Evolutionary conservation across 345 rosid genomes (phyloP), one percentile per base, ranked within the genome.

Genomic region (Linum trigynum): DNA sequence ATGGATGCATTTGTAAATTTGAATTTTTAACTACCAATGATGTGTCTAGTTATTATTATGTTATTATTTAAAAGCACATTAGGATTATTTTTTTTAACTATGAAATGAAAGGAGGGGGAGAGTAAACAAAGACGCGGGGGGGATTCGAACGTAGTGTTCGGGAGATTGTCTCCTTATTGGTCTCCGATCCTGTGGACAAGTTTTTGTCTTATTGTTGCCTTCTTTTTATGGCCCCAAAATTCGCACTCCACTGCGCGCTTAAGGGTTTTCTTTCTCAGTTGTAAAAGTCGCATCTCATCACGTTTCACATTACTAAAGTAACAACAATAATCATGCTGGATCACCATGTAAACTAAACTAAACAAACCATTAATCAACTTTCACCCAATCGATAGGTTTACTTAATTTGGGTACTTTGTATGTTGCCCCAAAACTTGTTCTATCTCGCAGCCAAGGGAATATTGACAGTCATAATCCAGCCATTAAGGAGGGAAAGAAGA

Each of bases 121-220:
- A 3, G 23, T 55, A 55, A 6, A 55, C 4, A 55, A 55, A 55
- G 12, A 55, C 15, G 15, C 32, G 57, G 15, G 12, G 5, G 15
- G 12, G 15, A 55, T 16, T 6, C 7, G 9, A 15, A 15, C 32
- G 35, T 56, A 56, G 59, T 56, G 35, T 67, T 59, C 40, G 64
- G 69, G 73, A 64, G 41, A 57, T 12, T 70, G 78, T 65, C 76
- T 53, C 74, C 72, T 57, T 35, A 63, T n/a, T 65, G 81, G 88
- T 84, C 84, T 74, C 82, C 79, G 55, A 58, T 78, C 67, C 67
- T 48, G 77, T 17, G n/a, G 51, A 75, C 89, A 85, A 1, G 64
- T 14, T 69, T 23, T 76, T 74, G 77, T 71, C 75, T 69, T 67
- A 59, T 79, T 38, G 59, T 59, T 45, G 17, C 42, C 41, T 64